Evolutionary conservation across 352 stramenopile species (phyloP), one percentile per base, ranked within the genome.

Genomic region (Pythium coloratum): DNA sequence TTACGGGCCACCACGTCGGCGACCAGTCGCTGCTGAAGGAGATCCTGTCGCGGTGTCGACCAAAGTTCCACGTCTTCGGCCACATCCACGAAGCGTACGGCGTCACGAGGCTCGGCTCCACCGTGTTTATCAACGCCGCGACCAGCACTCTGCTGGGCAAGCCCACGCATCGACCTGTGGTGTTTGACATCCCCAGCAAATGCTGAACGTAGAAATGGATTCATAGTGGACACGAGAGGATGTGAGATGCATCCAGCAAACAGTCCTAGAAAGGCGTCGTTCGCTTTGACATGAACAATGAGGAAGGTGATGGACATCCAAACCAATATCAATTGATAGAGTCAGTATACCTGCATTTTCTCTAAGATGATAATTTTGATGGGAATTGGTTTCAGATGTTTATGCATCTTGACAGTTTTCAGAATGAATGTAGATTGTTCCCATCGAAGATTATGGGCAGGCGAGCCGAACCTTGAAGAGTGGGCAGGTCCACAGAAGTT

Each of bases 11-110:
- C 14, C 79, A 79, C 60, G 89, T 91, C 20, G 93, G 93, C 24
- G 94, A 94, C 58, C 81, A 90, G 57, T 77, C 84, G 34, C 74
- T 98, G 51, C 64, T 97, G 42, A 78, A 86, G 38, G 78, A 96
- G 55, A 81, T 96, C 20, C 78, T 95, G 64, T 86, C 87, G 32
- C 82, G 88, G 34, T 83, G 94, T 26, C 77, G 81, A 28, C 93
- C 91, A 16, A 73, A 82, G 36, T 89, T 97, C 54, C 87, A 97
- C 69, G 67, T 98, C 5, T 98, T 97, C 72, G 93, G 91, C 36
- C 93, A 98, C 74, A 97, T 98, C 65, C 93, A 98, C 67, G 88
- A 98, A 73, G 84, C 77, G 13, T 94, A 92, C 56, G 93, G 93
- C 66, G 77, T 82, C 24, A 82, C 80, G 20, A 85, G 73, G 18